phyloP scores from a whole-genome alignment of 2,329 filamentous ascomycete genomes.

The Pseudonectria foliicola region DNA sequence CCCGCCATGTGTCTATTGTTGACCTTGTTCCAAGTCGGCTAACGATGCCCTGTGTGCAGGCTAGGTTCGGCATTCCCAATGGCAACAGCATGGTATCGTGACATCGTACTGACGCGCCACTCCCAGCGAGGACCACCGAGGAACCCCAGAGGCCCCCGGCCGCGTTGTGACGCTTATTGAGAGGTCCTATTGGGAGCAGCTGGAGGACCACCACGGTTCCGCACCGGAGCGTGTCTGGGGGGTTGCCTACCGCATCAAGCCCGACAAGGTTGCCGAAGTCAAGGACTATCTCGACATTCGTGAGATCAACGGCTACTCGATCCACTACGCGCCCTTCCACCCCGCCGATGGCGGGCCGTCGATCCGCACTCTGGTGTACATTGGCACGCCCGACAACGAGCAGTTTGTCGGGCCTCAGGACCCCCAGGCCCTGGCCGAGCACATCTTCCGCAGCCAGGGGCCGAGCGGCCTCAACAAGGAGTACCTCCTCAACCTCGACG shows the following conservation, averaged over 20 bases:
- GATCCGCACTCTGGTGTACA: constrained; percentile 70
- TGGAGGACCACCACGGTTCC: constrained; percentile 60
- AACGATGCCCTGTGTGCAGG: constrained; percentile 27
- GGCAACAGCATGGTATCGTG: no score
- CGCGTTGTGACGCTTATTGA: constrained; percentile 91
- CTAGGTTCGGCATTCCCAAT: no score
- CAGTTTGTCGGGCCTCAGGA: constrained; percentile 86
- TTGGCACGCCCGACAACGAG: constrained; percentile 85
- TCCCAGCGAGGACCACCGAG: constrained; percentile 82
- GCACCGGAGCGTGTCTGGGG: constrained; percentile 74
- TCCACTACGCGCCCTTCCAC: constrained; percentile 83
- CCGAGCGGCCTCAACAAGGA: constrained; percentile 87
- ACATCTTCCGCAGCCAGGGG: constrained; percentile 70
- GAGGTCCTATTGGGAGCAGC: constrained; percentile 70
- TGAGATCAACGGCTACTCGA: constrained; percentile 95
- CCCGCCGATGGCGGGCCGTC: constrained; percentile 30
- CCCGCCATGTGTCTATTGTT: not conserved
- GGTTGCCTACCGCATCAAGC: constrained; percentile 77
- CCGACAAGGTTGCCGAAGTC: constrained; percentile 68
- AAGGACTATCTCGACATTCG: constrained; percentile 88
- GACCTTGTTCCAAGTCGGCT: constrained; percentile 2
- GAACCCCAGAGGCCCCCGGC: constrained; percentile 79
- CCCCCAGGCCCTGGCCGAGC: constrained; percentile 66
- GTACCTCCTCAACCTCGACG: constrained; percentile 77
- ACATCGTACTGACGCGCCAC: not conserved